These are phyloP conservation scores for Huntiella abstrusa DNA, from an alignment of 2,329 filamentous ascomycete genomes.

Conservation along the genomic window DNA sequence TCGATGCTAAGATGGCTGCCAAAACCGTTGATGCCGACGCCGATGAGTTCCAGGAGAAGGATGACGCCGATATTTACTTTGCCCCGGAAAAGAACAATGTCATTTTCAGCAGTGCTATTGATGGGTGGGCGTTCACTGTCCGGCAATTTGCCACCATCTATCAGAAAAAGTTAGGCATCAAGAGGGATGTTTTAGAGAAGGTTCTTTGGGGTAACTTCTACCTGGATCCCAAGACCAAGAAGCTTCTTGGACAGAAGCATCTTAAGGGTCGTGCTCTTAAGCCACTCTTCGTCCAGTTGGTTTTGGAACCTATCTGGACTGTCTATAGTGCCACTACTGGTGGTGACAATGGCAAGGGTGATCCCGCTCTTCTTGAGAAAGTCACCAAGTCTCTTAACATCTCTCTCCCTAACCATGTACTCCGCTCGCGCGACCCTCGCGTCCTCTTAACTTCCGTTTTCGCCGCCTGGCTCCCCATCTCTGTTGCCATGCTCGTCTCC, in stretches of 20 bases:
- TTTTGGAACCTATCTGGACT: slow-evolving; percentile 90
- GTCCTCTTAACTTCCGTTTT: slow-evolving; percentile 76
- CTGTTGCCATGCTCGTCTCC: slow-evolving; percentile 79
- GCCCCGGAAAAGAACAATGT: slow-evolving; percentile 97
- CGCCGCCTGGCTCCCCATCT: slow-evolving; percentile 75
- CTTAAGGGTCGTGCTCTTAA: slow-evolving; percentile 81
- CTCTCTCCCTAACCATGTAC: slow-evolving; percentile 64
- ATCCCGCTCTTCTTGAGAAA: slow-evolving; percentile 69
- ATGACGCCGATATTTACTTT: slow-evolving; percentile 96
- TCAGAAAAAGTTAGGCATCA: slow-evolving; percentile 93
- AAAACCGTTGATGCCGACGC: slow-evolving; percentile 35
- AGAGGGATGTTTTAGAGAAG: slow-evolving; percentile 70
- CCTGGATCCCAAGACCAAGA: slow-evolving; percentile 89
- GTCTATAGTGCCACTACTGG: slow-evolving; percentile 82
- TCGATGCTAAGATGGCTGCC: slow-evolving; percentile 69
- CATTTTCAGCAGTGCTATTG: slow-evolving; percentile 92
- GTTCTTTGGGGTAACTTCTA: slow-evolving; percentile 96
- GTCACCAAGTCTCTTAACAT: slow-evolving; percentile 84
- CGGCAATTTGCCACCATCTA: slow-evolving; percentile 85
- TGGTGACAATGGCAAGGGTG: slow-evolving; percentile 64
- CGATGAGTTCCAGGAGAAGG: slow-evolving; percentile 65
- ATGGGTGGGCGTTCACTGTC: slow-evolving; percentile 98
- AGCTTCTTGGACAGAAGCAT: slow-evolving; percentile 77
- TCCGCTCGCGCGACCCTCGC: slow-evolving; percentile 66
- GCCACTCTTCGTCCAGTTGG: slow-evolving; percentile 93